phyloP scores from a whole-genome alignment of 495 filamentous ascomycete species.

The Podospora fimiseda region DNA sequence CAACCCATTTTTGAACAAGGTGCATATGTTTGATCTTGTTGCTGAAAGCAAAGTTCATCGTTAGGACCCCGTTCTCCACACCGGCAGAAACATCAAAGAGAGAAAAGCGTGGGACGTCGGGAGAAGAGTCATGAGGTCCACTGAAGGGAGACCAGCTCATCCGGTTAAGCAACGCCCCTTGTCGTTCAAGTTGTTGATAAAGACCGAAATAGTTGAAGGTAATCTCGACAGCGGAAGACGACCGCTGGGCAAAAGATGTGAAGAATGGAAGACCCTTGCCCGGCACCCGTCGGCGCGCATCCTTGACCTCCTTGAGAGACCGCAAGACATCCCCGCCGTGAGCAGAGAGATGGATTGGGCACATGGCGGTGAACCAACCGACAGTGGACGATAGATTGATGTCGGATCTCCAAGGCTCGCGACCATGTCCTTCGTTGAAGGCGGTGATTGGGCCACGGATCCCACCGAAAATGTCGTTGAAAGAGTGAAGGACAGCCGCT shows the following conservation, averaged over 20 bases:
- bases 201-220: constrained; percentile 56
- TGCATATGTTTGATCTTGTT: constrained; percentile 46
- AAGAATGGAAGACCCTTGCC: constrained; percentile 13
- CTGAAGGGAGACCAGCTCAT: background rate
- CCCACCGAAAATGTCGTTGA: constrained; percentile 18
- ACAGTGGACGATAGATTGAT: constrained; percentile 11
- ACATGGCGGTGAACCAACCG: constrained; percentile 20
- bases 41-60: constrained; percentile 51
- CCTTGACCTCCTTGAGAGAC: constrained; percentile 8
- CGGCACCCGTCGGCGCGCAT: constrained; percentile 6
- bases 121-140: constrained; percentile 36
- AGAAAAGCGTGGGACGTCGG: constrained; percentile 37
- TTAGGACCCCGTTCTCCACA: constrained; percentile 39
- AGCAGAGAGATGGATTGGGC: constrained; percentile 5
- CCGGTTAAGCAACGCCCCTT: constrained; percentile 44
- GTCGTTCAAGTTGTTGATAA: constrained; percentile 48
- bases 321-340: constrained; percentile 8
- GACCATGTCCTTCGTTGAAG: constrained; percentile 19
- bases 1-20: constrained; percentile 43
- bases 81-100: constrained; percentile 44
- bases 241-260: constrained; percentile 23
- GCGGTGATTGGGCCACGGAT: constrained; percentile 41
- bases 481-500: constrained; percentile 21
- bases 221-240: constrained; percentile 45
- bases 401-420: constrained; percentile 14